A percentile compares a stretch with the other conserved stretches of the same genome.
These are phyloP conservation scores for Scopulariopsis brevicaulis DNA, from an alignment of 2,329 filamentous ascomycete genomes.

Conservation along the genomic window DNA sequence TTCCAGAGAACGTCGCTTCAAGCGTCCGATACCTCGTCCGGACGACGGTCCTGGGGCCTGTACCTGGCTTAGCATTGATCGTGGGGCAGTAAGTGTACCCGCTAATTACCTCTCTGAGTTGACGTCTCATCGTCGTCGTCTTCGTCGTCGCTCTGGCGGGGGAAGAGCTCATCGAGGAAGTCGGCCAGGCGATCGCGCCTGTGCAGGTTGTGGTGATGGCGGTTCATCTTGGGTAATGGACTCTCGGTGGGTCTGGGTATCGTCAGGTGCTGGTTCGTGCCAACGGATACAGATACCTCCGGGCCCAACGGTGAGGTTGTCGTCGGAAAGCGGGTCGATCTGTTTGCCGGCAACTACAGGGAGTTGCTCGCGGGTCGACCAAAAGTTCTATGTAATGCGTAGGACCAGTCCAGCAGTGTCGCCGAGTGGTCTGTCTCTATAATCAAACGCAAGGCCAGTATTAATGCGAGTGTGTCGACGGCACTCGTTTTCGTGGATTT, in stretches of 20 bases:
- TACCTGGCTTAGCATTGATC: neutral
- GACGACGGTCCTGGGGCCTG: neutral
- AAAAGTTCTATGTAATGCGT: neutral
- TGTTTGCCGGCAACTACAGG: neutral
- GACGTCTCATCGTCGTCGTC: neutral
- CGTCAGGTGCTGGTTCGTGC: neutral
- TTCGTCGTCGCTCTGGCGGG: neutral
- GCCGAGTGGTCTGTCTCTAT: neutral
- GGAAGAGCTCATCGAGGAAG: neutral
- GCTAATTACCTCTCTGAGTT: neutral
- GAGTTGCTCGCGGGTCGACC: neutral
- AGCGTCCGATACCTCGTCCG: slow-evolving; percentile 2
- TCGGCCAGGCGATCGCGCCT: neutral
- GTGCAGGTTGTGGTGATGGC: neutral
- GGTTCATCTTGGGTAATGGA: neutral
- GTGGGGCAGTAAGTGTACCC: no score
- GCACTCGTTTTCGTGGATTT: neutral
- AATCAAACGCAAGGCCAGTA: neutral
- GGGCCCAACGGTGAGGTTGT: neutral
- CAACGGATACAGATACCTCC: neutral
- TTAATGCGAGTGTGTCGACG: neutral
- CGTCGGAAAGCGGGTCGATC: neutral
- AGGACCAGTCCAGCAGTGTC: neutral
- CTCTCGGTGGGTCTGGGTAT: neutral
- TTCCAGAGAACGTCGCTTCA: neutral